Conservation (phyloP, 2,329 filamentous ascomycete genomes). For the Leptographium flavum region DNA sequence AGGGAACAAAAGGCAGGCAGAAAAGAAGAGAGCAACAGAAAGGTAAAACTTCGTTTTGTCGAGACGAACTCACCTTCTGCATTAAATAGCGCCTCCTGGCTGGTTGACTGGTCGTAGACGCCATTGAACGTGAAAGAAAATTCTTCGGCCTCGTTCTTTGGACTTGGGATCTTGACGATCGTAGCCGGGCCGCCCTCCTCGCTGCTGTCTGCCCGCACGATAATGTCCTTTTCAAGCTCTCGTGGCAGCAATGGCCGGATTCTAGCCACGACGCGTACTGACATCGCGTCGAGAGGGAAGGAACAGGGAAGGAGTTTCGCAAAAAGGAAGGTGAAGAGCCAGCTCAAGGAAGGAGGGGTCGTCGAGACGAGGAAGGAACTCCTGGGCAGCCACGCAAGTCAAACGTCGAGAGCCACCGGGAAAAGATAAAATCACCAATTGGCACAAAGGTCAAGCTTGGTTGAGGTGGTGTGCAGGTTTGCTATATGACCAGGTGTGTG, state of each 20-base stretch:
- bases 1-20: background rate
- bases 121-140: constrained; percentile 92
- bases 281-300: constrained; percentile 25
- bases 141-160: constrained; percentile 80
- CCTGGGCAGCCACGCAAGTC: no score
- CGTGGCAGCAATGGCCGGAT: constrained; percentile 77
- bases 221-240: constrained; percentile 77
- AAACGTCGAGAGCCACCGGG: no score
- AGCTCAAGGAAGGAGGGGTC: no score
- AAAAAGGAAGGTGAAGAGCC: background rate
- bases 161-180: constrained; percentile 79
- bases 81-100: constrained; percentile 80
- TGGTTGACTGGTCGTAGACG: constrained; percentile 68
- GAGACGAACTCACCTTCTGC: constrained; percentile 43
- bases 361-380: no score
- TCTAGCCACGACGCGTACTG: constrained; percentile 76
- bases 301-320: background rate
- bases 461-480: background rate
- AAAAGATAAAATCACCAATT: no score
- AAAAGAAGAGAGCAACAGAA: background rate
- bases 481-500: background rate
- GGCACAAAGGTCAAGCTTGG: no score
- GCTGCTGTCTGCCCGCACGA: constrained; percentile 54
- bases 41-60: no score
- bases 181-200: constrained; percentile 47